Base-by-base conservation (phyloP, 345 rosid genomes). In the Iberis pinnata region DNA sequence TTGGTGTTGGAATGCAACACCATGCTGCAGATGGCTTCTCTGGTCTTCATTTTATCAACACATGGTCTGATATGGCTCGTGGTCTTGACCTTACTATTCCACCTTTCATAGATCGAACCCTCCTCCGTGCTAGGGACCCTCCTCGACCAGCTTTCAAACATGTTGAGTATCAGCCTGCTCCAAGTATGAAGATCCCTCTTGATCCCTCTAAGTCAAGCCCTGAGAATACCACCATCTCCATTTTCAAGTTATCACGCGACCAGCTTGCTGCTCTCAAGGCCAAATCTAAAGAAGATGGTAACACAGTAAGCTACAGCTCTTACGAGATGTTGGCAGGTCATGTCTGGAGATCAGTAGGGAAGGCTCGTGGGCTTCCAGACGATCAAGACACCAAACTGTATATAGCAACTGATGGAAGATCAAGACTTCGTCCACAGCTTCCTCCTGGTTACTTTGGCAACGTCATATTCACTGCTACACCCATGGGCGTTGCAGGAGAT, bases 1-100 rank as follows among this genome's bases (percentile, higher is more conserved):
- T 90, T 43, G 98, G 98, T 0, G 98, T 87, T 26, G 98, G 98
- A 13, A 87, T 90, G 95, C 96, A 90, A 56, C 98, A 90, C 67
- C 88, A 87, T 60, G 89, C 50, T 1, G 98, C 98, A 1, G 98
- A 90, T 65, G 98, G 98, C 27, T 87, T 74, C 73, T 90, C 98
- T 25, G 96, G 95, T 49, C 92, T 90, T 36, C 98, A 90, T 69
- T 90, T 90, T 45, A 80, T 90, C 49, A 90, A 90, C 11, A 54
- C 96, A 13, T 90, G 98, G 98, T 80, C 98, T 25, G 96, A 87
- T 58, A 80, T 90, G 76, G 88, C 95, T 39, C 87, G 96, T 25
- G 98, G 92, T 49, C 84, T 84, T 43, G 92, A 84, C 58, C 67
- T 80, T 20, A 68, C 75, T 4, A 31, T 73, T 27, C 87, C 82